Evolutionary conservation across 148 eudicot species (phyloP), one percentile per base, ranked within the genome.

Genomic region (Oxyria digyna): DNA sequence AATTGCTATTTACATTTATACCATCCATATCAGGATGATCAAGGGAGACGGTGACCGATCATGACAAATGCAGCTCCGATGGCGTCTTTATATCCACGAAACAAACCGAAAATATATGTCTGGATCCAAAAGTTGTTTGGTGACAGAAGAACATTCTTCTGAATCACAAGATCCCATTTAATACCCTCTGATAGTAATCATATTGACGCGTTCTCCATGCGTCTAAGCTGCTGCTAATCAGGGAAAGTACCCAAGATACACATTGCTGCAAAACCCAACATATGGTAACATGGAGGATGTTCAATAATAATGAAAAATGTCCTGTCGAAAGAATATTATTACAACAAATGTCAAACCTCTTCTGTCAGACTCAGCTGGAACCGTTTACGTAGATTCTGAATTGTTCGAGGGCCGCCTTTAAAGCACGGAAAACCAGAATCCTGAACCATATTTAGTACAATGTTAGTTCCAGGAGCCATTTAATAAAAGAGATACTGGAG

Each of bases 361-460:
- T 95, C 99, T 3, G 99, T 91, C 67, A 95, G 85, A 80, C 91
- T 87, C 29, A 95, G 77, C 74, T 95, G 99, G 77, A 91, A 95
- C 64, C 99, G 74, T 82, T 95, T 95, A 74, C 99, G 77, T 67
- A 91, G 78, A 79, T 95, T 95, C 75, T 91, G 96, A 74, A 95
- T 88, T n/a, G 99, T 91, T 42, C 97, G 89, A 35, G 88, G 96
- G 55, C 99, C 99, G 50, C 97, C 97, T 79, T 95, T 95, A 72
- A 95, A 95, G 83, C 99, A 95, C 37, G 99, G 99, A 74, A 85
- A 95, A 74, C 89, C 99, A 54, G 99, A 95, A 74, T 95, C 99
- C 99, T 95, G 88, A 71, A 8, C 62, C 62, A 54, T 15, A 54
- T 57, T 27, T 18, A 57, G 64, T 27, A 27, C 35, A 57, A 15